phyloP scores from a whole-genome alignment of 2,329 filamentous ascomycete genomes.

The Xylariaceae sp. region DNA sequence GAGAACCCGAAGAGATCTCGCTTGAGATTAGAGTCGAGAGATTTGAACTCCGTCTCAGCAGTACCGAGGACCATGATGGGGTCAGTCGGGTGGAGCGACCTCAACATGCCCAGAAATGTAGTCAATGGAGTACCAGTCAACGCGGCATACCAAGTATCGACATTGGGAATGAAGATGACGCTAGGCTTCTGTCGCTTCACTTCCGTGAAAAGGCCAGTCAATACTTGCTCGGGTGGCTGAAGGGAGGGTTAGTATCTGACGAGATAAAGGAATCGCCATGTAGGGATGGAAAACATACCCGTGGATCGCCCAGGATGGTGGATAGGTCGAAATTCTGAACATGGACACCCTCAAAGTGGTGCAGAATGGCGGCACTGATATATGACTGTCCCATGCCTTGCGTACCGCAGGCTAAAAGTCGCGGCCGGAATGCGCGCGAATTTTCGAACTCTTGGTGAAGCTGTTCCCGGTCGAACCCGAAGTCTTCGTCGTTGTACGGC shows the following conservation, averaged over 20 bases:
- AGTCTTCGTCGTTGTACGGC: conserved; percentile 73
- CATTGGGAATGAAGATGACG: conserved; percentile 87
- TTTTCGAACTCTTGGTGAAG: conserved; percentile 74
- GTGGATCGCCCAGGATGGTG: conserved; percentile 76
- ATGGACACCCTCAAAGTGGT: conserved; percentile 88
- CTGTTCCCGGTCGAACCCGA: conserved; percentile 79
- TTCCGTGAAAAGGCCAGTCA: conserved; percentile 87
- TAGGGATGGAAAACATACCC: conserved; percentile 46
- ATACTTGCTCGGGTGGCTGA: conserved; percentile 73
- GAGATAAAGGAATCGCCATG: not conserved
- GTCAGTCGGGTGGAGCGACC: conserved; percentile 81
- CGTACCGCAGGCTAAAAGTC: conserved; percentile 75
- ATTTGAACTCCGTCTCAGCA: conserved; percentile 61
- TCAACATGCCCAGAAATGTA: conserved; percentile 77
- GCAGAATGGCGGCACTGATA: conserved; percentile 75
- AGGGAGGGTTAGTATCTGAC: conserved; percentile 25
- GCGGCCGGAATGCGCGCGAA: conserved; percentile 80
- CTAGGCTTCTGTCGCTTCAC: conserved; percentile 92
- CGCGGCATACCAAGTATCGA: conserved; percentile 77
- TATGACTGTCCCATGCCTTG: conserved; percentile 94
- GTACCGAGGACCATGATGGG: conserved; percentile 85
- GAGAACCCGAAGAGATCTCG: conserved; percentile 83
- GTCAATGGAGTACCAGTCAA: conserved; percentile 61
- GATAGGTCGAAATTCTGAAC: conserved; percentile 92
- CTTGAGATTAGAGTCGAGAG: conserved; percentile 59